Base-by-base conservation (phyloP, 164 flowering plant species). In the Akebia trifoliata region DNA sequence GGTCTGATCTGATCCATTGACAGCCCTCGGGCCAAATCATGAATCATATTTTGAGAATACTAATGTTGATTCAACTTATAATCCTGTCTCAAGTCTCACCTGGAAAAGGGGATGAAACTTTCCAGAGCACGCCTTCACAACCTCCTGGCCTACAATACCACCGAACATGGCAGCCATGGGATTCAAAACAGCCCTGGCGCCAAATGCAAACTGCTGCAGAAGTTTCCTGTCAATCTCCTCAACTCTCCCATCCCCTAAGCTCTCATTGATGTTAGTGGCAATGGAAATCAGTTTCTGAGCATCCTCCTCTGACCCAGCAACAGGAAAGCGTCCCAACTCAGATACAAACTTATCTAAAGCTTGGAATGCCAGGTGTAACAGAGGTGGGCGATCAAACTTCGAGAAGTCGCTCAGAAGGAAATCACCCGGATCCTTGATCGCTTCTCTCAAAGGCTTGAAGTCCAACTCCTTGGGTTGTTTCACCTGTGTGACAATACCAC, bases 101-200 rank as follows among this genome's bases (percentile, higher is more conserved):
- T 90, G 92, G 46, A 71, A 81, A 51, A 89, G 85, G 20, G 97
- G 97, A 72, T 86, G 97, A 55, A 89, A 89, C 71, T 90, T 90
- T 52, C 94, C 94, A 66, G 97, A 86, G 77, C 97, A 90, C 11
- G 97, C 97, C 72, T 89, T 89, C 45, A 89, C 84, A 60, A 84
- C 86, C 70, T 89, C 96, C 59, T 86, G 96, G 18, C 93, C 97
- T 32, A 89, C 95, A 61, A 90, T 76, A 50, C 97, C 92, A 65
- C 95, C 97, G 73, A 90, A 86, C 92, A 90, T 85, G 31, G 97
- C 97, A 62, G 97, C 97, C 97, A 90, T 90, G 14, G 97, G 97
- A 62, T 85, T 88, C 52, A 88, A 59, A 21, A 85, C 92, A 6
- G 97, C 95, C 72, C 69, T 84, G 7, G 95, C 74, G 52, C 97